Conservation (phyloP, 805 yeast species). For the Candida chauliodis region DNA sequence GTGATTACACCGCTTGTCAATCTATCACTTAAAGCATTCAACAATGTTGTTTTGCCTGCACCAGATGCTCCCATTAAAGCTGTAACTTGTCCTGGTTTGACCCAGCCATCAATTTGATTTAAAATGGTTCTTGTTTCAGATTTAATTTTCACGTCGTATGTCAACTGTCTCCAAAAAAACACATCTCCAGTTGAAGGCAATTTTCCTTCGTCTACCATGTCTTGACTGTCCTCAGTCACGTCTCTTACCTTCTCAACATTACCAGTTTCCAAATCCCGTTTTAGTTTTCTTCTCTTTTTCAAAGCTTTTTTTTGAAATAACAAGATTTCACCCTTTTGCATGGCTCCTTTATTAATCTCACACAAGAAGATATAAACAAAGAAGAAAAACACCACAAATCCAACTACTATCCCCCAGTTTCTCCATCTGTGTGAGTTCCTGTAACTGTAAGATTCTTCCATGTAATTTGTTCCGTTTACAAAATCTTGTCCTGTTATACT, state of each 20-base stretch:
- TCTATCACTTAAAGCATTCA: conserved; percentile 69
- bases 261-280: conserved; percentile 10
- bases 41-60: conserved; percentile 76
- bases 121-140: conserved; percentile 31
- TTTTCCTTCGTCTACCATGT: conserved; percentile 19
- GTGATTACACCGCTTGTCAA: conserved; percentile 64
- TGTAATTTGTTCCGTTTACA: conserved; percentile 60
- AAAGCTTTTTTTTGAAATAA: conserved; percentile 24
- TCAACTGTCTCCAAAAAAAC: conserved; percentile 38
- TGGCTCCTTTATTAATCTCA: conserved; percentile 38
- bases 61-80: conserved; percentile 84
- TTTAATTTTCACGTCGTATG: conserved; percentile 32
- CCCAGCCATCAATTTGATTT: conserved; percentile 53
- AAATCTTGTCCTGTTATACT: conserved; percentile 47
- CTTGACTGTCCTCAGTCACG: conserved; percentile 15
- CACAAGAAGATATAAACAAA: conserved; percentile 27
- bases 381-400: conserved; percentile 16
- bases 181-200: conserved; percentile 19
- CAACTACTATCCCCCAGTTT: conserved; percentile 50
- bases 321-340: conserved; percentile 41
- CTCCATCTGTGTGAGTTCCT: conserved; percentile 67
- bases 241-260: conserved; percentile 18
- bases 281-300: conserved; percentile 24
- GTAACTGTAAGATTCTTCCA: conserved; percentile 48
- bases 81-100: conserved; percentile 76